Evolutionary conservation across 1,139 yeast species (phyloP).

Genomic region (Diutina mesorugosa): DNA sequence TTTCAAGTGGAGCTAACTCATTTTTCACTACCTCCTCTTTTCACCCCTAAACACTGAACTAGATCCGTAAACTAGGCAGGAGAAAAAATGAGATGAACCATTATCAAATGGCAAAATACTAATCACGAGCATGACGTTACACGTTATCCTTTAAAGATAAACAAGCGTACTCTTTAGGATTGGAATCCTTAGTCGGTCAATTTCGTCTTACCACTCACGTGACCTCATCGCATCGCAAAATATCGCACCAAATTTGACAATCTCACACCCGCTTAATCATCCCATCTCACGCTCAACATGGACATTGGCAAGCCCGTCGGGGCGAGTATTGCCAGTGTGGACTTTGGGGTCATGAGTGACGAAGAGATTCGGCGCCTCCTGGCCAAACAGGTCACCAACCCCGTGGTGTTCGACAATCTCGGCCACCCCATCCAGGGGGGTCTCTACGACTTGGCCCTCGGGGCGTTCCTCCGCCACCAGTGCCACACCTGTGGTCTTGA

Average conservation of each 20-base stretch:
- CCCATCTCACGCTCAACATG: slow-evolving; percentile 28
- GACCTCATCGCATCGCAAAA: background rate
- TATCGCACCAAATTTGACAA: background rate
- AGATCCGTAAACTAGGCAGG: no score
- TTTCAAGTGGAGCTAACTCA: no score
- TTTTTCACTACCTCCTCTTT: no score
- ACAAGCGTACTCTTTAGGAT: no score
- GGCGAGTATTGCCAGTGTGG: slow-evolving; percentile 84
- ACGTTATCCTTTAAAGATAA: no score
- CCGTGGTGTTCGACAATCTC: slow-evolving; percentile 85
- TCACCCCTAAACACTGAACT: no score
- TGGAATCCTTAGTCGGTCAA: no score
- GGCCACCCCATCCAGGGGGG: slow-evolving; percentile 96
- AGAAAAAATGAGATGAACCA: no score
- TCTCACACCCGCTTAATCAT: background rate
- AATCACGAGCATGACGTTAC: no score
- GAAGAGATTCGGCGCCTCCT: slow-evolving; percentile 77
- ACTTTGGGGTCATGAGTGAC: slow-evolving; percentile 75
- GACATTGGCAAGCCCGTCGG: slow-evolving; percentile 95
- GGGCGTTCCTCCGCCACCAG: slow-evolving; percentile 79
- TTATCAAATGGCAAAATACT: no score
- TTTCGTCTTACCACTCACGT: background rate
- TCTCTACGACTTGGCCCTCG: slow-evolving; percentile 83
- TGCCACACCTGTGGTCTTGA: slow-evolving; percentile 96
- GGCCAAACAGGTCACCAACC: slow-evolving; percentile 91